These are phyloP conservation scores for Vigna hirtella DNA, from an alignment of 306 rosid genomes.

Conservation along the genomic window DNA sequence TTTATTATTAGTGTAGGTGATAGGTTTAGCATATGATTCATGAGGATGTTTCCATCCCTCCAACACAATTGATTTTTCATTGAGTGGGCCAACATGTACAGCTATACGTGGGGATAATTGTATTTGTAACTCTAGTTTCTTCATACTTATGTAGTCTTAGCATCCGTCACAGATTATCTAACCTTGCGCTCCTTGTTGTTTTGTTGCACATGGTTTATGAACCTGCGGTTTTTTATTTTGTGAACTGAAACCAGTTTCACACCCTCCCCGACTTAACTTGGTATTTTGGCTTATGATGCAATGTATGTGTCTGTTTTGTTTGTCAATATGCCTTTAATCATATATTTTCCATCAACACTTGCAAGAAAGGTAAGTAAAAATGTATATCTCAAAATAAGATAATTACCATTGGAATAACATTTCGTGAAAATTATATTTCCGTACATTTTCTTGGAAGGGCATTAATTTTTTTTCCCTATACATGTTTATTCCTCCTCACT, in stretches of 20 bases:
- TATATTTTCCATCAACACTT: too few relatives aligned
- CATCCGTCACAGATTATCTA: slow-evolving; percentile 37
- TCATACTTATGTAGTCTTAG: slow-evolving; percentile 49
- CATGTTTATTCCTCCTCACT: neutral
- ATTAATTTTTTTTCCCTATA: neutral
- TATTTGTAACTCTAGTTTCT: slow-evolving; percentile 49
- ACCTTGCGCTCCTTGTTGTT: slow-evolving; percentile 18
- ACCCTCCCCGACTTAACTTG: neutral
- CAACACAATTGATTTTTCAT: slow-evolving; percentile 46
- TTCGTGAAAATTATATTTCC: neutral
- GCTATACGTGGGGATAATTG: slow-evolving; percentile 69
- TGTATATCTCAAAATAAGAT: neutral
- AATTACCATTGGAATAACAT: neutral
- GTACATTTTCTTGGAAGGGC: neutral
- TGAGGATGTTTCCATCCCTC: slow-evolving; percentile 54
- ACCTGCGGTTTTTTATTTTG: neutral
- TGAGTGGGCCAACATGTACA: slow-evolving; percentile 68
- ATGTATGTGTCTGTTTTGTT: neutral
- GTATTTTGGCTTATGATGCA: neutral
- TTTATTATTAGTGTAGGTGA: slow-evolving; percentile 56
- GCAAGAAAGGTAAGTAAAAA: too few relatives aligned
- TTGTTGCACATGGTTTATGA: slow-evolving; percentile 39
- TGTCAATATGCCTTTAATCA: neutral
- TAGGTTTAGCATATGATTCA: slow-evolving; percentile 65
- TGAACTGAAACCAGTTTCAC: slow-evolving; percentile 13